Conservation (phyloP, 768 basidiomycete genomes). For the Mrakia blollopis region DNA sequence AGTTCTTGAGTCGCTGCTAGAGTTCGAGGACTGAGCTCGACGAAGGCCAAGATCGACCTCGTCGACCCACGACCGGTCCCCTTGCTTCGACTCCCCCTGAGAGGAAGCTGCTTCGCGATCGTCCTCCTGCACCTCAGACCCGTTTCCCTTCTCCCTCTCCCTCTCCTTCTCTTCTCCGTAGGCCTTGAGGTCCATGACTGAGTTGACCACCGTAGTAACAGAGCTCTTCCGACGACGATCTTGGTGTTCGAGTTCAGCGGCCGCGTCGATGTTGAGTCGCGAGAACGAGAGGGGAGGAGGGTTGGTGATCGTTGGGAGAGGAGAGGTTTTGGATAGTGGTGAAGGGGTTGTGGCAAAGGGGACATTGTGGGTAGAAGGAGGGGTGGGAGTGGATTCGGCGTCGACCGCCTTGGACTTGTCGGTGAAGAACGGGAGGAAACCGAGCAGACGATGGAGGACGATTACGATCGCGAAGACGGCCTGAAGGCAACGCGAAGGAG, state of each 20-base stretch:
- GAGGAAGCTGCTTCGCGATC: not conserved
- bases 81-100: not conserved
- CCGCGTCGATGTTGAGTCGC: not conserved
- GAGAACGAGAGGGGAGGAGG: slow-evolving; percentile 1
- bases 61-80: slow-evolving; percentile 3
- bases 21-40: not conserved
- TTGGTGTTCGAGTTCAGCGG: not conserved
- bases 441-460: not conserved
- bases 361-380: not conserved
- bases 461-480: slow-evolving; percentile 20
- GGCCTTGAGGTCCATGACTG: slow-evolving; percentile 10
- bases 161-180: not conserved
- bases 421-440: slow-evolving; percentile 10
- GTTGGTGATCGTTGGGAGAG: not conserved
- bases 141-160: not conserved
- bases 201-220: slow-evolving; percentile 17
- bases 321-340: not conserved
- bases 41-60: slow-evolving; percentile 11
- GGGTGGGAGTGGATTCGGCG: slow-evolving; percentile 5
- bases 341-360: not conserved
- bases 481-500: not conserved
- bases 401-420: not conserved
- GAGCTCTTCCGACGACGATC: slow-evolving; percentile 9
- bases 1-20: not conserved
- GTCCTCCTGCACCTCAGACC: not conserved